Conservation (phyloP, 352 stramenopile genomes). For the Phytophthora lateralis region DNA sequence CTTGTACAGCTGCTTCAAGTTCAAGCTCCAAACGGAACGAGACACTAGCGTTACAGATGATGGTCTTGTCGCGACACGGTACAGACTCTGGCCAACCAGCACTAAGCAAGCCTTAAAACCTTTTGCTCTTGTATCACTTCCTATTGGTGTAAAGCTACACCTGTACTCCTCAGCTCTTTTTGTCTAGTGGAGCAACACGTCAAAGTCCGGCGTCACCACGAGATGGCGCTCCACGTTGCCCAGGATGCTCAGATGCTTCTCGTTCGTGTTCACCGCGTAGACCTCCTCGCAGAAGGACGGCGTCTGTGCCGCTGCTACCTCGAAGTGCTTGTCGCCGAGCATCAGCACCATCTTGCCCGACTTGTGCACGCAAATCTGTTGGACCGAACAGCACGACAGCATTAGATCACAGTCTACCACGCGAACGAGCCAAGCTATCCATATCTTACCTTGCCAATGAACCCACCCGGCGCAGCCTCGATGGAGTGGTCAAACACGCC, state of each 20-base stretch:
- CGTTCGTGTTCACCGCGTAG: slow-evolving; percentile 76
- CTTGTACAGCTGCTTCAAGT: slow-evolving; percentile 20
- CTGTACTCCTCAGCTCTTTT: background rate
- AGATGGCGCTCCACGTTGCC: slow-evolving; percentile 78
- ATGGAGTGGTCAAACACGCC: slow-evolving; percentile 77
- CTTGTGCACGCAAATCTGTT: slow-evolving; percentile 81
- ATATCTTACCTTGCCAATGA: slow-evolving; percentile 75
- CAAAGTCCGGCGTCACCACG: slow-evolving; percentile 88
- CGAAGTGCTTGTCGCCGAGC: slow-evolving; percentile 87
- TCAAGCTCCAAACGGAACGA: slow-evolving; percentile 23
- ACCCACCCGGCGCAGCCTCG: slow-evolving; percentile 69
- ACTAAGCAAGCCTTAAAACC: background rate
- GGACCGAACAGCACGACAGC: background rate
- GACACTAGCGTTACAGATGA: slow-evolving; percentile 21
- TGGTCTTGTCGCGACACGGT: background rate
- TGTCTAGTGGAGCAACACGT: slow-evolving; percentile 73
- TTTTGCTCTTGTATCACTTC: slow-evolving; percentile 11
- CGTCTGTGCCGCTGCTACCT: slow-evolving; percentile 78
- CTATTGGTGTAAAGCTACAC: slow-evolving; percentile 24
- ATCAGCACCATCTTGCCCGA: slow-evolving; percentile 87
- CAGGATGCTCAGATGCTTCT: slow-evolving; percentile 80
- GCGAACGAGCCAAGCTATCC: background rate
- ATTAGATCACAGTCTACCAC: background rate
- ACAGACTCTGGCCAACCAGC: no score
- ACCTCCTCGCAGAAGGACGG: slow-evolving; percentile 85